Conservation (phyloP, 768 basidiomycete genomes). For the Gymnopilus dilepis region DNA sequence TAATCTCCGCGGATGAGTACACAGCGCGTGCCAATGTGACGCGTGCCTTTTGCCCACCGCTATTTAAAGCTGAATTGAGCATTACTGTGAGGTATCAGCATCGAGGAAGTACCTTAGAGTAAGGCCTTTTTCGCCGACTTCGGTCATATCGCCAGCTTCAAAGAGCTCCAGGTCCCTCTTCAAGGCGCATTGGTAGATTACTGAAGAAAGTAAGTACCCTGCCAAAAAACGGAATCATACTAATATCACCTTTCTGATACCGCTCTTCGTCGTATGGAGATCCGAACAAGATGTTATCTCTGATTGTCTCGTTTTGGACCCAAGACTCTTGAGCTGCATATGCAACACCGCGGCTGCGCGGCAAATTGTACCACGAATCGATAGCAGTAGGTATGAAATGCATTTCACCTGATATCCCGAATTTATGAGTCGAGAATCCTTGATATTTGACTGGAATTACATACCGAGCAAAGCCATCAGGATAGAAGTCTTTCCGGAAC, state of each 20-base stretch:
- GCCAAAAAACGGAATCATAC: not conserved
- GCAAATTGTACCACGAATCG: constrained; percentile 72
- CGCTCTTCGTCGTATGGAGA: constrained; percentile 74
- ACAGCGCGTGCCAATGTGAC: constrained; percentile 52
- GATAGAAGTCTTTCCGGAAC: constrained; percentile 67
- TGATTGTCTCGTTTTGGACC: constrained; percentile 82
- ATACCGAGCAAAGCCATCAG: constrained; percentile 69
- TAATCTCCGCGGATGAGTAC: constrained; percentile 57
- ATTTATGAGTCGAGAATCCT: not conserved
- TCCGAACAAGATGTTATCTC: constrained; percentile 87
- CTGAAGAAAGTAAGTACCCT: constrained; percentile 27
- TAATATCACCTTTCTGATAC: constrained; percentile 59
- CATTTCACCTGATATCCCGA: constrained; percentile 55
- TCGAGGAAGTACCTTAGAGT: constrained; percentile 40
- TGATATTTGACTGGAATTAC: not conserved
- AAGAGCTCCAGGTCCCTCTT: constrained; percentile 73
- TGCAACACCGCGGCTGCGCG: constrained; percentile 69
- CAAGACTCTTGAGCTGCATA: constrained; percentile 88
- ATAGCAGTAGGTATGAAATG: constrained; percentile 58
- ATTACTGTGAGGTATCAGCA: not conserved
- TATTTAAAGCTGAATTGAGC: constrained; percentile 5
- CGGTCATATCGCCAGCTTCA: constrained; percentile 66
- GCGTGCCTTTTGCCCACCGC: constrained; percentile 58
- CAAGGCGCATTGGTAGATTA: constrained; percentile 72
- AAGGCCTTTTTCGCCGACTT: constrained; percentile 72